A percentile compares a stretch with the other conserved stretches of the same genome.
Conservation (phyloP, 2,329 filamentous ascomycete species). For the Emericellopsis cladophorae region DNA sequence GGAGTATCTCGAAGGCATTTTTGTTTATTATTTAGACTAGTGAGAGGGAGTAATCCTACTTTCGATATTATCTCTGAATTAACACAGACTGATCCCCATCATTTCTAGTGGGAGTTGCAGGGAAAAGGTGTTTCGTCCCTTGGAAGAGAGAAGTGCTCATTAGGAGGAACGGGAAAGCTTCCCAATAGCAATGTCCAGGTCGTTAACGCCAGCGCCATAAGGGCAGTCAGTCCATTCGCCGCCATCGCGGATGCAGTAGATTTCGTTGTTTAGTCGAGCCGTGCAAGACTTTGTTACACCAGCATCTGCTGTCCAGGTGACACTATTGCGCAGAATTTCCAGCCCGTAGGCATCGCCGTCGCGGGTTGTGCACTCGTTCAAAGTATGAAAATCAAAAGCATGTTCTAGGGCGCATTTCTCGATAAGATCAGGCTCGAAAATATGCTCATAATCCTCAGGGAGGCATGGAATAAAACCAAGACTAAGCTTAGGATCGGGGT, state of each 20-base stretch:
- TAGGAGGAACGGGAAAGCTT: conserved; percentile 36
- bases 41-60: no score
- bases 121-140: conserved; percentile 65
- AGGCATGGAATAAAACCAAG: conserved; percentile 93
- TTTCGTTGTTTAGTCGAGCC: conserved; percentile 62
- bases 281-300: conserved; percentile 66
- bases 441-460: conserved; percentile 58
- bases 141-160: conserved; percentile 39
- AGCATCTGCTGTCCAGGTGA: conserved; percentile 47
- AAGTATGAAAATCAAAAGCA: conserved; percentile 65
- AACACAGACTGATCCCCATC: no score
- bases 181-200: conserved; percentile 67
- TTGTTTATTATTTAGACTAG: no score
- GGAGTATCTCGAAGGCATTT: no score
- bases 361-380: conserved; percentile 72
- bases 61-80: no score
- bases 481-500: conserved; percentile 74
- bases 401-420: conserved; percentile 85
- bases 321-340: conserved; percentile 53
- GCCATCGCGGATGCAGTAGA: conserved; percentile 74
- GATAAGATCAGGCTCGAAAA: conserved; percentile 67
- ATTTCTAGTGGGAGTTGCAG: conserved; percentile 16
- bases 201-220: conserved; percentile 51
- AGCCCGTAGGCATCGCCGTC: conserved; percentile 64
- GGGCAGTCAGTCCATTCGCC: conserved; percentile 73